Conservation (phyloP, 139 green algal species). For the Coccomyxa sp. region DNA sequence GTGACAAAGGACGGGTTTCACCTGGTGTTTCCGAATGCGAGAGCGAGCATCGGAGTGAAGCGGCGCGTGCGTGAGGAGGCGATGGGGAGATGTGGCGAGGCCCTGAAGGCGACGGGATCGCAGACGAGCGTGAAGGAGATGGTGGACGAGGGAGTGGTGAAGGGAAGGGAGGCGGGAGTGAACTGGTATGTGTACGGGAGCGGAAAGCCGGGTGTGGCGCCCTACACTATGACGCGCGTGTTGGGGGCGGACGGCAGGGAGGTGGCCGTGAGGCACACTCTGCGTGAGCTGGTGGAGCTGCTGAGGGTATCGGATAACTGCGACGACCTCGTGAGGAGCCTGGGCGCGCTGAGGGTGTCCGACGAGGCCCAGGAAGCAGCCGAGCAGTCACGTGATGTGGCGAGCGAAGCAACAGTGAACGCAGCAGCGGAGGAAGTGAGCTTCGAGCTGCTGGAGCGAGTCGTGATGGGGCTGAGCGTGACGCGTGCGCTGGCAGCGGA, state of each 20-base stretch:
- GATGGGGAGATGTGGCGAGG: neutral
- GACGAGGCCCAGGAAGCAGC: neutral
- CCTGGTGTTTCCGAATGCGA: neutral
- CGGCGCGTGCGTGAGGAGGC: neutral
- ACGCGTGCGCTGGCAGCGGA: neutral
- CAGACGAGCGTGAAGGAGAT: neutral
- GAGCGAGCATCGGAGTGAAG: neutral
- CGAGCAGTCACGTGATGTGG: neutral
- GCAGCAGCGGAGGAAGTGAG: neutral
- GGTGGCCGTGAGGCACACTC: neutral
- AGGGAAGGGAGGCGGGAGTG: too few species aligned
- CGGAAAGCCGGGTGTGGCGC: neutral
- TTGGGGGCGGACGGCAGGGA: neutral
- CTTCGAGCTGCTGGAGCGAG: neutral
- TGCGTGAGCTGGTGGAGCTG: neutral
- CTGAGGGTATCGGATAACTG: neutral
- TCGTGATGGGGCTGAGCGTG: neutral
- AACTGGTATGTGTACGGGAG: neutral
- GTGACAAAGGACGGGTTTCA: neutral
- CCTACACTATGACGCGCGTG: neutral
- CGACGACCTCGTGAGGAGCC: neutral
- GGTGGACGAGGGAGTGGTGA: neutral
- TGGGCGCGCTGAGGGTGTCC: neutral
- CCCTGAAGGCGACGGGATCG: neutral
- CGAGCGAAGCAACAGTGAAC: neutral